Evolutionary conservation across 345 rosid genomes (phyloP).

Genomic region (Erysimum cheiranthoides): DNA sequence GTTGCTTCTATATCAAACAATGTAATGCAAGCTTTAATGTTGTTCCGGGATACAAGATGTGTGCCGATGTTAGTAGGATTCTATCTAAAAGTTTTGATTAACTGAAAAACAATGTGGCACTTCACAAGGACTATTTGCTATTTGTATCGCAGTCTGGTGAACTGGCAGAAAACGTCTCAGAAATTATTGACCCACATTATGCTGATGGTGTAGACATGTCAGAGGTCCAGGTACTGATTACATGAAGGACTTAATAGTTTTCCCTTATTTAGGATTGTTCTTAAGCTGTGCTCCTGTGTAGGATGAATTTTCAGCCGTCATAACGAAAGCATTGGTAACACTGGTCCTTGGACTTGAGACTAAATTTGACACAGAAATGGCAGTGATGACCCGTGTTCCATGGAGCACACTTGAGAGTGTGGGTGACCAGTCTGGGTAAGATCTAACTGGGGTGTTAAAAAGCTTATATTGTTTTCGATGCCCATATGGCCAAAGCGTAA

Average conservation of each 20-base stretch:
- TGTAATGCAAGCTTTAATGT: constrained; percentile 14
- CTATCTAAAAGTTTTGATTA: constrained; percentile 16
- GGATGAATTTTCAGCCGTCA: constrained; percentile 97
- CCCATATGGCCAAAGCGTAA: constrained; percentile 21
- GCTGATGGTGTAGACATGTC: constrained; percentile 89
- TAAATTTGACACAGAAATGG: constrained; percentile 96
- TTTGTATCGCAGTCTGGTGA: constrained; percentile 78
- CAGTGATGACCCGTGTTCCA: constrained; percentile 92
- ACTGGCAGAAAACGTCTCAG: constrained; percentile 92
- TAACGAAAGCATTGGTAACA: constrained; percentile 86
- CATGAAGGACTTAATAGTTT: constrained; percentile 23
- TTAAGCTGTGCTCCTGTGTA: constrained; percentile 50
- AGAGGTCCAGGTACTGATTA: constrained; percentile 75
- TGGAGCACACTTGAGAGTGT: constrained; percentile 99
- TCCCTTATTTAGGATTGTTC: constrained; percentile 40
- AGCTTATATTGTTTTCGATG: constrained; percentile 7
- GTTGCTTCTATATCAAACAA: constrained; percentile 5
- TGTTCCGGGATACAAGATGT: constrained; percentile 19
- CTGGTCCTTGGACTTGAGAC: constrained; percentile 94
- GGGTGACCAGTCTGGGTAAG: constrained; percentile 96
- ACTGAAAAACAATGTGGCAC: constrained; percentile 18
- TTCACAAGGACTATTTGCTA: constrained; percentile 36
- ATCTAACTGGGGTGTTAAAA: constrained; percentile 24
- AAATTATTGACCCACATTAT: constrained; percentile 86
- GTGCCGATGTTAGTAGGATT: constrained; percentile 18